A percentile compares a stretch with the other conserved stretches of the same genome.
Evolutionary conservation across 495 filamentous ascomycete species (phyloP).

Genomic region (Penicillium bovifimosum): DNA sequence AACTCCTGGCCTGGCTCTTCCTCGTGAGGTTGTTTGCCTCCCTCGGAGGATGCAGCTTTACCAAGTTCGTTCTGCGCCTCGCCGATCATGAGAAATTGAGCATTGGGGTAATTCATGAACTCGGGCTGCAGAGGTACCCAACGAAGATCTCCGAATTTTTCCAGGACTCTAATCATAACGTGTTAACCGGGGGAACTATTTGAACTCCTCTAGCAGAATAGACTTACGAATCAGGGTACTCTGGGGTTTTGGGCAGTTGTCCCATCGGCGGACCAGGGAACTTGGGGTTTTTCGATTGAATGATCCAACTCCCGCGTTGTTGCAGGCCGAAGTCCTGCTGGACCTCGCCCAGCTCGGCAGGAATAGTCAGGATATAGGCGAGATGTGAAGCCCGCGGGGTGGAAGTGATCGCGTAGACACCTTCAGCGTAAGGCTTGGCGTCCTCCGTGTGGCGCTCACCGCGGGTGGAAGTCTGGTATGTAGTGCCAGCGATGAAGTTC

Average conservation of each 20-base stretch:
- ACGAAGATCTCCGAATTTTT: constrained; percentile 67
- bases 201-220: neutral
- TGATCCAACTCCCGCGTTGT: constrained; percentile 68
- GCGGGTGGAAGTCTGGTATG: constrained; percentile 72
- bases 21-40: constrained; percentile 53
- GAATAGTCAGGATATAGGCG: constrained; percentile 79
- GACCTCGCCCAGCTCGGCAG: constrained; percentile 60
- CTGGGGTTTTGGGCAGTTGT: constrained; percentile 56
- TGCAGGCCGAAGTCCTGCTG: constrained; percentile 72
- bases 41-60: constrained; percentile 57
- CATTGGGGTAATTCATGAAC: constrained; percentile 70
- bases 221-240: constrained; percentile 68
- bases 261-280: constrained; percentile 58
- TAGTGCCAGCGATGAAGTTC: constrained; percentile 57
- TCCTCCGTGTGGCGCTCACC: constrained; percentile 66
- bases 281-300: constrained; percentile 77
- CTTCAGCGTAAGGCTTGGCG: constrained; percentile 73
- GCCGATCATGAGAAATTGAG: constrained; percentile 80
- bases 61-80: constrained; percentile 55
- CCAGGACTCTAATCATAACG: constrained; percentile 44
- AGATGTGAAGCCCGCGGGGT: constrained; percentile 70
- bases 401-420: constrained; percentile 77
- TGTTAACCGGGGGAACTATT: neutral
- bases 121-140: constrained; percentile 73
- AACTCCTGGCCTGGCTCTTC: constrained; percentile 56